Base-by-base conservation (phyloP, 2,329 filamentous ascomycete genomes). In the Onygena corvina region DNA sequence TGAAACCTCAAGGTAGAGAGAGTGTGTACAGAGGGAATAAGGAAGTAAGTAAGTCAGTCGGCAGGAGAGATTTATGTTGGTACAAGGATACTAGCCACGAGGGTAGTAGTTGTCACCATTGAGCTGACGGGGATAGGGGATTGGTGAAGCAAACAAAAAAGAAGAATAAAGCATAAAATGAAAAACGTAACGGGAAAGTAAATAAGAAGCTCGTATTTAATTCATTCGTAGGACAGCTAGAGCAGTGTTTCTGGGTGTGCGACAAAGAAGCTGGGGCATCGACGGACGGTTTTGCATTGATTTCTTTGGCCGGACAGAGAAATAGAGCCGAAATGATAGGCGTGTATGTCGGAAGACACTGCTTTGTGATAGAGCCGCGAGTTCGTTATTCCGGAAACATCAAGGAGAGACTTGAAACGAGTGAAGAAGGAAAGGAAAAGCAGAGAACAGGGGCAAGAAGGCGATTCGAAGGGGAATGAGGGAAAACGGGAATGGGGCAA, bases 401-500 rank as follows among this genome's bases (percentile, higher is more conserved):
- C 20, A 31, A 25, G 35, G 47, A 52, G 47, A 48, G 42, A 46
- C 49, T 45, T 44, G 36, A 42, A 51, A 40, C 45, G 29, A 31
- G 35, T 16, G 48, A 30, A 27, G 40, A 47, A 21, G 21, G 44
- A 34, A 23, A 38, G 34, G 33, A 20, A 30, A 16, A 38, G 31
- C 20, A 33, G 40, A 35, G 31, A 20, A 42, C 45, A 30, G 40
- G 9, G 25, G 47, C 20, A 12, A 36, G 25, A 34, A 35, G 16
- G n/a, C n/a, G n/a, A n/a, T n/a, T n/a, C n/a, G n/a, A n/a, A n/a
- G n/a, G n/a, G n/a, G n/a, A n/a, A n/a, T n/a, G n/a, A n/a, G n/a
- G n/a, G n/a, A 33, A n/a, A 27, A 47, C 33, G 35, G 34, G 35
- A 46, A 35, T 16, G 29, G 44, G 40, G 36, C 3, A 25, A 40